A percentile compares a stretch with the other conserved stretches of the same genome.
Evolutionary conservation across 1,284 basidiomycete genomes (phyloP).

Genomic region (Puccinia polysora): DNA sequence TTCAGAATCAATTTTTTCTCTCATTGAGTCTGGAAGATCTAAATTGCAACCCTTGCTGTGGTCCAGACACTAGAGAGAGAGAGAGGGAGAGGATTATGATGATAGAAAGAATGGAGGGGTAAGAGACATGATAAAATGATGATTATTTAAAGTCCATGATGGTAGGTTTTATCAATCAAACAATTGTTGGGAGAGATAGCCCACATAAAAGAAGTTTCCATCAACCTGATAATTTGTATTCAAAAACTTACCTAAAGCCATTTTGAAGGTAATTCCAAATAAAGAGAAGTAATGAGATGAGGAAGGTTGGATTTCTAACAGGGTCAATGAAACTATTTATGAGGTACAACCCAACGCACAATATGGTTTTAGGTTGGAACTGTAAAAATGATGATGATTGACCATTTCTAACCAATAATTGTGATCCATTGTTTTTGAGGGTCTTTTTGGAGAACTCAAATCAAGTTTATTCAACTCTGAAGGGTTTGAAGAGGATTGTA

Average conservation of each 20-base stretch:
- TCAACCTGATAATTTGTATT: slow-evolving; percentile 60
- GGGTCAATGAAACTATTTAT: slow-evolving; percentile 4
- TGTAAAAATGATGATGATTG: slow-evolving; percentile 69
- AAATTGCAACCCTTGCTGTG: slow-evolving; percentile 64
- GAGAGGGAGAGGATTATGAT: too few species aligned
- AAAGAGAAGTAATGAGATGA: background rate
- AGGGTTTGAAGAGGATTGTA: background rate
- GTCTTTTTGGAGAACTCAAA: slow-evolving; percentile 42
- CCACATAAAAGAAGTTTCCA: slow-evolving; percentile 71
- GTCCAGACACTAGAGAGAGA: slow-evolving; percentile 61
- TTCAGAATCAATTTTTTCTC: slow-evolving; percentile 67
- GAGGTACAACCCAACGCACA: slow-evolving; percentile 49
- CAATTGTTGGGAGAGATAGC: too few species aligned
- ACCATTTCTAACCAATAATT: slow-evolving; percentile 59
- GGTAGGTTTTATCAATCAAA: background rate
- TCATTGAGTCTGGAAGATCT: slow-evolving; percentile 63
- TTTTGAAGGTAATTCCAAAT: too few species aligned
- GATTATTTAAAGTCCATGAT: background rate
- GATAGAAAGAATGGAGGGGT: too few species aligned
- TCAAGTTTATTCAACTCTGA: background rate
- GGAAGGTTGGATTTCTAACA: slow-evolving; percentile 52
- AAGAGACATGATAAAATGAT: background rate
- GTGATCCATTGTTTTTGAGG: slow-evolving; percentile 46
- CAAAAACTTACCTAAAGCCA: slow-evolving; percentile 62
- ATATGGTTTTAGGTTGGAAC: slow-evolving; percentile 59